Conservation (phyloP, 306 rosid genomes). For the Quercus cerris region DNA sequence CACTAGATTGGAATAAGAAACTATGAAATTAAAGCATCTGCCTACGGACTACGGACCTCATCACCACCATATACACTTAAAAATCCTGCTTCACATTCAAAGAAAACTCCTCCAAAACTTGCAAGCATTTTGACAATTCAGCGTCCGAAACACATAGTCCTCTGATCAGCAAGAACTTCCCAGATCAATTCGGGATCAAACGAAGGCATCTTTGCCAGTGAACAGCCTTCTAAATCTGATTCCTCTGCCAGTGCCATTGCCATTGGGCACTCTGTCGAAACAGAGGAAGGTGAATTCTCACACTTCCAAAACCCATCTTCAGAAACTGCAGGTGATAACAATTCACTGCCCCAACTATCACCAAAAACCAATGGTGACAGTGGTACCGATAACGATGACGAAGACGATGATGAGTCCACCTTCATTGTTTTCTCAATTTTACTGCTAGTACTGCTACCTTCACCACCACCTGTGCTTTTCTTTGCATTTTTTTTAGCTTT, state of each 20-base stretch:
- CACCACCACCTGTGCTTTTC: slow-evolving; percentile 23
- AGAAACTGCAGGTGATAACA: slow-evolving; percentile 34
- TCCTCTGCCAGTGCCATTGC: slow-evolving; percentile 26
- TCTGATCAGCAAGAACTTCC: slow-evolving; percentile 80
- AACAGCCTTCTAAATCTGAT: slow-evolving; percentile 50
- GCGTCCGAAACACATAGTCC: background rate
- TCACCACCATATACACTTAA: background rate
- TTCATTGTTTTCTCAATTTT: slow-evolving; percentile 4
- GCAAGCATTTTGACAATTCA: background rate
- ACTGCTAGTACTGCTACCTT: background rate
- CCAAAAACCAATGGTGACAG: slow-evolving; percentile 24
- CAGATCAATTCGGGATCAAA: slow-evolving; percentile 88
- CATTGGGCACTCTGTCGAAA: slow-evolving; percentile 39
- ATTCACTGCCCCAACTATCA: slow-evolving; percentile 37
- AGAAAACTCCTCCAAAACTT: background rate
- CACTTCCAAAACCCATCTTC: slow-evolving; percentile 63
- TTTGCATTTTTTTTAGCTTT: slow-evolving; percentile 54
- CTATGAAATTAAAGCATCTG: background rate
- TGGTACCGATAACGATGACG: slow-evolving; percentile 31
- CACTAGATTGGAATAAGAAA: background rate
- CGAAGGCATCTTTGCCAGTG: slow-evolving; percentile 80
- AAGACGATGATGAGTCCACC: slow-evolving; percentile 28
- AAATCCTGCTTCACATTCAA: background rate
- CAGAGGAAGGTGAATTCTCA: slow-evolving; percentile 41
- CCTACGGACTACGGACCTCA: too few relatives aligned